Evolutionary conservation across 345 rosid species (phyloP), one percentile per base, ranked within the genome.

Genomic region (Xanthoceras sorbifolium): DNA sequence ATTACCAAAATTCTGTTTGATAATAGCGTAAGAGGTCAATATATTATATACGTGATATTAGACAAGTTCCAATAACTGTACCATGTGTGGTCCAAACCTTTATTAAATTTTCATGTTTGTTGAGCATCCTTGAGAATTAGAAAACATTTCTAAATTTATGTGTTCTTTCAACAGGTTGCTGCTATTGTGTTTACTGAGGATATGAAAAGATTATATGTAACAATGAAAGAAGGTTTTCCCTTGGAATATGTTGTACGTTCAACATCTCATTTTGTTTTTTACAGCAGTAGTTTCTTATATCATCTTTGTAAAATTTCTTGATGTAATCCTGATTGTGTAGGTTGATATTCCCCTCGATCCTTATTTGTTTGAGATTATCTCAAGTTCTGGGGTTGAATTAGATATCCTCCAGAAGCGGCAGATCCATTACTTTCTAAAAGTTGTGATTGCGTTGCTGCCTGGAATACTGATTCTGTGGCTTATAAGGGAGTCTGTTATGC

Each of bases 151-250:
- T 76, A 32, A 73, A 77, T 40, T 69, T 78, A 60, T 71, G 73
- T 62, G 63, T 80, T 82, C 66, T 80, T 80, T 62, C 78, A 36
- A 83, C 85, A 94, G 98, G 95, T 94, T 81, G 97, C 91, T 83
- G 97, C 98, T 75, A 87, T 93, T 79, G 97, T 94, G 71, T 93
- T 94, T 83, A 90, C 98, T 4, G 97, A 94, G 88, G 97, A 94
- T 85, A 84, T 94, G 78, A 94, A 94, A 82, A 85, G 91, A 82
- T 77, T 91, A 76, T 94, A 87, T 86, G 89, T 94, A 75, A 93
- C 97, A 15, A 93, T 94, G 98, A 94, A 90, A 75, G 97, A 93
- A 90, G 98, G 97, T 63, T 93, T 93, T 85, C 98, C 98, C 26
- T 77, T 91, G 54, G 98, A 94, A 89, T 94, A 90, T 87, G 76